Evolutionary conservation across 305 asterid genomes (phyloP).

Genomic region (Andrographis paniculata): DNA sequence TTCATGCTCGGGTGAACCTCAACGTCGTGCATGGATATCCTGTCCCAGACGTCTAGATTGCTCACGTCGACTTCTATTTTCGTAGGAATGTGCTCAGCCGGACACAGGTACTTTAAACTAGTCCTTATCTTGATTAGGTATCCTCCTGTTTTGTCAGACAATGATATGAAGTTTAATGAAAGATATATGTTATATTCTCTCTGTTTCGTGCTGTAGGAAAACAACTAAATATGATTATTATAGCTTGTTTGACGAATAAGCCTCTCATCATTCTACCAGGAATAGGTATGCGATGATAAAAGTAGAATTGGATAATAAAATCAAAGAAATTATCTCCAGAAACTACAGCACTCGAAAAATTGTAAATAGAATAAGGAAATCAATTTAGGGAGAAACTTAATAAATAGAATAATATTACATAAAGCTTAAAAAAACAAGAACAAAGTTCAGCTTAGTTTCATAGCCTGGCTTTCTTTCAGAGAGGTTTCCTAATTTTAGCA

Average conservation of each 20-base stretch:
- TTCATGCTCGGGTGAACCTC: constrained; percentile 63
- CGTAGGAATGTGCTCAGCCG: constrained; percentile 77
- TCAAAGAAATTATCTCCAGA: no score
- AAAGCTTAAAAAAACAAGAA: constrained; percentile 1
- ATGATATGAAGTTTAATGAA: not conserved
- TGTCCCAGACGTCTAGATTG: constrained; percentile 75
- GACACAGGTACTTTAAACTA: constrained; percentile 58
- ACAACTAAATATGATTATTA: not conserved
- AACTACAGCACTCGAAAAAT: no score
- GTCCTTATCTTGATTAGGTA: constrained; percentile 41
- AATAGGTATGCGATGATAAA: not conserved
- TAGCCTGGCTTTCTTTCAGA: not conserved
- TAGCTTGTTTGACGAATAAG: no score
- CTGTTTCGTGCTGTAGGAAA: not conserved
- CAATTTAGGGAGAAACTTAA: no score
- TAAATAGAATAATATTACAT: not conserved
- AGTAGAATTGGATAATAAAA: no score
- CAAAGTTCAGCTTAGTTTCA: not conserved
- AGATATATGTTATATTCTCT: not conserved
- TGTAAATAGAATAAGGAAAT: no score
- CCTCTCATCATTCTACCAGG: not conserved
- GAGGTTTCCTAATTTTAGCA: not conserved
- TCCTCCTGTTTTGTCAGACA: constrained; percentile 47
- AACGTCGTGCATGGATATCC: constrained; percentile 45
- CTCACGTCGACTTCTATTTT: constrained; percentile 86